Evolutionary conservation across 352 stramenopile genomes (phyloP), one percentile per base, ranked within the genome.

Genomic region (Globisporangium spiculum): DNA sequence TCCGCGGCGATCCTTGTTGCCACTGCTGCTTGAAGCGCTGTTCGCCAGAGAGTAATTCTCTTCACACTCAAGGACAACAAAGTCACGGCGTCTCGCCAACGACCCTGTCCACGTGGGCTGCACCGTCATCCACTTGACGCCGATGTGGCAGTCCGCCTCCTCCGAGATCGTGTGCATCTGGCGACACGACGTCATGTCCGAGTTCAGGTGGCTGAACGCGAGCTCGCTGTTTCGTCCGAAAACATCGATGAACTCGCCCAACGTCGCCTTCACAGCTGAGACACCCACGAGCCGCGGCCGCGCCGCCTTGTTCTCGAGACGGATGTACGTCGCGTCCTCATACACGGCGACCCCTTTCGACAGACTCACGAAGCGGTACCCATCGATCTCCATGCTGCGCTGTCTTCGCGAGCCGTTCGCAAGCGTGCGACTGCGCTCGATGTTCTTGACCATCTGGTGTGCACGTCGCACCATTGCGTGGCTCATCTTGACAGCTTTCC

Each of bases 1-100:
- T 8, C 81, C 81, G 18, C 74, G 74, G 6, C 73, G 63, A 1
- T 65, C 34, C 20, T 8, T 58, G 16, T 27, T 56, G 24, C 69
- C n/a, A 2, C 30, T 38, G 26, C 12, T 36, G 6, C 24, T 59
- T 12, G 12, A 38, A 22, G 56, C 18, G 20, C 20, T 50, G 7
- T 24, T 63, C 18, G 36, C 53, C 3, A 50, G 14, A 4, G 55
- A 50, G 48, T 85, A 82, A 27, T 66, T 36, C 55, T 81, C 73
- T 4, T 85, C 67, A 52, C 76, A 74, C 53, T 70, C 69, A 24
- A 85, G 68, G 18, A 81, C 68, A 14, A 80, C 60, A 65, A 87
- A 85, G 50, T 87, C 79, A 4, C 79, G 75, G 22, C 72, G 74
- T 1, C 75, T 61, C 1, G 77, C 69, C 26, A 73, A 63, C 14